Percentiles rank a stretch among this genome's conserved stretches.
phyloP scores from a whole-genome alignment of 1,284 basidiomycete species.

The Kwoniella shivajii region DNA sequence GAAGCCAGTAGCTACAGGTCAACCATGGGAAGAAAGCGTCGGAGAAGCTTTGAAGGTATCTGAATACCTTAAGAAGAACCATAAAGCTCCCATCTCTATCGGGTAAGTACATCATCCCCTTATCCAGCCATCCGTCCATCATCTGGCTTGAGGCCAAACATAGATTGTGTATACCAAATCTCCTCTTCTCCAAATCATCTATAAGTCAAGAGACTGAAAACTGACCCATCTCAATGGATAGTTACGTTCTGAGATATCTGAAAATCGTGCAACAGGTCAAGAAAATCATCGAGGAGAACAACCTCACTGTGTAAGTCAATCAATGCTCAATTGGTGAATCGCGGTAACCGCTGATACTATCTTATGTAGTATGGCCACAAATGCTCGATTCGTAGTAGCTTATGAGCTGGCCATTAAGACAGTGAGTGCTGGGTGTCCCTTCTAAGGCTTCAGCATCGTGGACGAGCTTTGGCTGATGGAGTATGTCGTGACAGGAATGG shows the following conservation, averaged over 20 bases:
- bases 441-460: background rate
- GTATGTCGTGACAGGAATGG: slow-evolving; percentile 55
- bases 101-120: slow-evolving; percentile 62
- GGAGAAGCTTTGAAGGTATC: slow-evolving; percentile 62
- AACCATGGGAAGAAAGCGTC: slow-evolving; percentile 52
- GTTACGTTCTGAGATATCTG: slow-evolving; percentile 55
- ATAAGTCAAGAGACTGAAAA: no score
- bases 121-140: background rate
- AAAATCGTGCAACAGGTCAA: slow-evolving; percentile 59
- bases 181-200: no score
- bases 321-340: background rate
- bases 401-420: slow-evolving; percentile 49
- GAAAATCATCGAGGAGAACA: slow-evolving; percentile 58
- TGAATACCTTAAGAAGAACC: slow-evolving; percentile 65
- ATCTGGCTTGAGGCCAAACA: slow-evolving; percentile 5
- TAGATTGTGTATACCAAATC: background rate
- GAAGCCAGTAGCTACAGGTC: slow-evolving; percentile 63
- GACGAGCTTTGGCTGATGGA: slow-evolving; percentile 19
- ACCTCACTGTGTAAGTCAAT: slow-evolving; percentile 53
- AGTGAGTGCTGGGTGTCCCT: slow-evolving; percentile 23
- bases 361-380: slow-evolving; percentile 55
- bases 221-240: slow-evolving; percentile 23
- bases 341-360: background rate
- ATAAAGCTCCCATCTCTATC: slow-evolving; percentile 71
- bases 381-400: slow-evolving; percentile 57